Percentiles rank a stretch among this genome's conserved stretches.
phyloP scores from a whole-genome alignment of 352 stramenopile species.

The Pythium brachiatum region DNA sequence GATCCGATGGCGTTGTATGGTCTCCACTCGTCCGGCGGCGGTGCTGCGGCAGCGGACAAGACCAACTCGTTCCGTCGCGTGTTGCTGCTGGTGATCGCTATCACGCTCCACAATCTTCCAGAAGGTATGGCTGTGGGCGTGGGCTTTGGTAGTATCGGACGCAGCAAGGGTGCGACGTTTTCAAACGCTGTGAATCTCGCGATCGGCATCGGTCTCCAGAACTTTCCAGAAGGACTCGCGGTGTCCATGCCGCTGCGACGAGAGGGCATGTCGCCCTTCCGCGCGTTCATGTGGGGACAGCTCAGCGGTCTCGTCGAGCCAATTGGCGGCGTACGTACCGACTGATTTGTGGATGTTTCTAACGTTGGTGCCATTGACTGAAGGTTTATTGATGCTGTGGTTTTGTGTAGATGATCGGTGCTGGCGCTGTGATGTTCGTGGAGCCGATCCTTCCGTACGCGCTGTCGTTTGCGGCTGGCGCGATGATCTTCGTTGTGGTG shows the following conservation, averaged over 20 bases:
- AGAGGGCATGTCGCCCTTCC: constrained; percentile 79
- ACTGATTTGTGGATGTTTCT: not conserved
- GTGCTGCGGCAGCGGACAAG: not conserved
- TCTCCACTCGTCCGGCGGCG: constrained; percentile 17
- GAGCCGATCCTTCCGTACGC: constrained; percentile 89
- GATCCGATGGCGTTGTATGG: constrained; percentile 36
- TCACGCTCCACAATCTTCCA: constrained; percentile 89
- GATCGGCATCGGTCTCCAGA: constrained; percentile 88
- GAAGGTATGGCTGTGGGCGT: constrained; percentile 90
- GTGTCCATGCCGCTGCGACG: constrained; percentile 87
- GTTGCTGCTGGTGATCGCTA: constrained; percentile 85
- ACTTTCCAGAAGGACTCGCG: constrained; percentile 88
- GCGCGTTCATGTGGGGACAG: constrained; percentile 89
- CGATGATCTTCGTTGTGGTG: constrained; percentile 93
- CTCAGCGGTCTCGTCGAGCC: constrained; percentile 88
- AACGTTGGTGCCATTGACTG: constrained; percentile 1
- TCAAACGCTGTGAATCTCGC: constrained; percentile 82
- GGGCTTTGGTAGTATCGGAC: constrained; percentile 83
- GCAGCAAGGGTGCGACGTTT: constrained; percentile 69
- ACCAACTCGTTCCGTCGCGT: constrained; percentile 69
- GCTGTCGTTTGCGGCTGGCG: constrained; percentile 86
- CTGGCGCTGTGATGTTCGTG: constrained; percentile 80
- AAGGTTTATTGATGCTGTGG: no score
- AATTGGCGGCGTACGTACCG: constrained; percentile 65
- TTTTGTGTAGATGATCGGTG: constrained; percentile 65